phyloP scores from a whole-genome alignment of 352 stramenopile species.

The Phytophthora europaea region DNA sequence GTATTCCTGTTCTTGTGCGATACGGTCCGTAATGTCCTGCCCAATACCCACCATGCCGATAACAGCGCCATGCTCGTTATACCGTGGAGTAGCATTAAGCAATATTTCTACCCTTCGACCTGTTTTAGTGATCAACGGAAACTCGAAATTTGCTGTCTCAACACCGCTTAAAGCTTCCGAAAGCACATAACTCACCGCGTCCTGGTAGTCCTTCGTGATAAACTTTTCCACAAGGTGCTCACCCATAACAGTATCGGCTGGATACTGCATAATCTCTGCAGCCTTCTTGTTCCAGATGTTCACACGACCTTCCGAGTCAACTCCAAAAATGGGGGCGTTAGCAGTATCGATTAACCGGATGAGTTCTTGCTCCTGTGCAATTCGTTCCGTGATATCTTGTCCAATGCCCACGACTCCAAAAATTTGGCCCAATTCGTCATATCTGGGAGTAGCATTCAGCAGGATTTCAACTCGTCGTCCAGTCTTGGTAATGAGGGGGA shows the following conservation, averaged over 20 bases:
- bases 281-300: conserved; percentile 80
- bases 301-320: conserved; percentile 65
- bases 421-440: conserved; percentile 71
- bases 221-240: conserved; percentile 72
- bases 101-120: conserved; percentile 55
- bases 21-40: conserved; percentile 71
- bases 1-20: conserved; percentile 78
- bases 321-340: conserved; percentile 80
- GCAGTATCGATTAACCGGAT: conserved; percentile 76
- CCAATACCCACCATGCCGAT: conserved; percentile 73
- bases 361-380: conserved; percentile 75
- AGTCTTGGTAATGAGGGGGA: conserved; percentile 66
- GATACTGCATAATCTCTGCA: conserved; percentile 73
- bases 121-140: conserved; percentile 63
- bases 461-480: conserved; percentile 60
- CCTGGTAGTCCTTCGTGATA: conserved; percentile 67
- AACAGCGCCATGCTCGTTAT: conserved; percentile 57
- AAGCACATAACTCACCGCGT: conserved; percentile 62
- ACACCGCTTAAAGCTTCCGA: conserved; percentile 66
- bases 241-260: conserved; percentile 64
- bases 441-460: conserved; percentile 77
- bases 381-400: conserved; percentile 75
- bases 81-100: conserved; percentile 60
- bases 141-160: conserved; percentile 74
- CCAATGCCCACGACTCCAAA: conserved; percentile 87